These are phyloP conservation scores for Monotropa hypopitys DNA, from an alignment of 179 eudicot species.

Conservation along the genomic window DNA sequence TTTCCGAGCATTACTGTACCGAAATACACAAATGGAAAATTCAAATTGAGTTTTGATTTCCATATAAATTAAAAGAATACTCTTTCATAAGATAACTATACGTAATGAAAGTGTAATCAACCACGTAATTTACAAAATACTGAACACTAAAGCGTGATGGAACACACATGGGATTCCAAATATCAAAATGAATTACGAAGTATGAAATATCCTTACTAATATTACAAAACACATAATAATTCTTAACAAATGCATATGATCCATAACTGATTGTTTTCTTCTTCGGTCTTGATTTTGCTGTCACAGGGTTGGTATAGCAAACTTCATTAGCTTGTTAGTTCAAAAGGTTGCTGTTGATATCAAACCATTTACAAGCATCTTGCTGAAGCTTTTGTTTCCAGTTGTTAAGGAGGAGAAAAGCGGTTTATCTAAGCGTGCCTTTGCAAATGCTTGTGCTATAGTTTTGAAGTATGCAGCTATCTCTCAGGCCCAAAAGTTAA, in stretches of 20 bases:
- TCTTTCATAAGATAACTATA: too few relatives aligned
- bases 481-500: constrained; percentile 56
- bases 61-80: too few relatives aligned
- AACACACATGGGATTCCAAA: too few relatives aligned
- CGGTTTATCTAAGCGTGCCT: constrained; percentile 73
- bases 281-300: background rate
- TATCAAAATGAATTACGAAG: too few relatives aligned
- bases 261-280: background rate
- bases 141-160: too few relatives aligned
- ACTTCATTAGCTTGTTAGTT: constrained; percentile 68
- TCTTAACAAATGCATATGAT: background rate
- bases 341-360: constrained; percentile 77
- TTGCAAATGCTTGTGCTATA: constrained; percentile 84
- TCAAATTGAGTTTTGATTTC: too few relatives aligned
- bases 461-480: constrained; percentile 67
- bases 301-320: constrained; percentile 89
- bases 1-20: too few relatives aligned
- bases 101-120: too few relatives aligned
- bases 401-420: constrained; percentile 77
- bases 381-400: constrained; percentile 68
- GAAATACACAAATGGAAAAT: too few relatives aligned
- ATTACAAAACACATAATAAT: too few relatives aligned
- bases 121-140: too few relatives aligned
- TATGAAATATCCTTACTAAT: too few relatives aligned
- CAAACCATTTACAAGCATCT: constrained; percentile 57